Evolutionary conservation across 768 basidiomycete species (phyloP), one percentile per base, ranked within the genome.

Genomic region (Agaricus subrufescens): DNA sequence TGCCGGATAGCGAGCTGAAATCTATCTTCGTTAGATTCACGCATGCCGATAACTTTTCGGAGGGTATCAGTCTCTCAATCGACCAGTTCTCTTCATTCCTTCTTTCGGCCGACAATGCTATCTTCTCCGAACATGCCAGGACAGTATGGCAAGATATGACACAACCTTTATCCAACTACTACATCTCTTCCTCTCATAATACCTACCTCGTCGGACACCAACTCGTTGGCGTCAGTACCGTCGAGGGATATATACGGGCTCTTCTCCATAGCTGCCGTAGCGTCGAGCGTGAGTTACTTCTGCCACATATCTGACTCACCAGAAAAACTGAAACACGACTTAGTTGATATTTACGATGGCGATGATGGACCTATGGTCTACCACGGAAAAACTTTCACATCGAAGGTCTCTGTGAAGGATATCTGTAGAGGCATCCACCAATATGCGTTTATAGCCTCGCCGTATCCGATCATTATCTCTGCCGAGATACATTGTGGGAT

Each of bases 291-390:
- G 62, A 61, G 89, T 79, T 40, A 46, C 48, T 30, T 31, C 29
- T 19, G 34, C 23, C 30, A 30, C 26, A 4, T 27, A 7, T 45
- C 46, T 34, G 50, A 29, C 40, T 30, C n/a, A 45, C 56, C 52
- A 40, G 58, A 58, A 12, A 11, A 8, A 47, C 30, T 11, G 26
- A 50, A 29, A 15, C 19, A 0, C 31, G 44, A 14, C 53, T 37
- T 39, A 98, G 94, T 98, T 64, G 96, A 98, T 62, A 85, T 95
- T 43, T 97, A 86, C 66, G 92, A 97, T 59, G 94, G 95, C 10
- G 89, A 93, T 31, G 69, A 63, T 2, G 93, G 89, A 59, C 96
- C 96, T 0, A 74, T 90, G 66, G 82, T 98, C 4, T 94, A 86
- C 62, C 95, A 98, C 64, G 92, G 94, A 25, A 87, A 87, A 55